Evolutionary conservation across 176 grass and related monocot genomes (phyloP).

Genomic region (Ampelocalamus luodianensis): DNA sequence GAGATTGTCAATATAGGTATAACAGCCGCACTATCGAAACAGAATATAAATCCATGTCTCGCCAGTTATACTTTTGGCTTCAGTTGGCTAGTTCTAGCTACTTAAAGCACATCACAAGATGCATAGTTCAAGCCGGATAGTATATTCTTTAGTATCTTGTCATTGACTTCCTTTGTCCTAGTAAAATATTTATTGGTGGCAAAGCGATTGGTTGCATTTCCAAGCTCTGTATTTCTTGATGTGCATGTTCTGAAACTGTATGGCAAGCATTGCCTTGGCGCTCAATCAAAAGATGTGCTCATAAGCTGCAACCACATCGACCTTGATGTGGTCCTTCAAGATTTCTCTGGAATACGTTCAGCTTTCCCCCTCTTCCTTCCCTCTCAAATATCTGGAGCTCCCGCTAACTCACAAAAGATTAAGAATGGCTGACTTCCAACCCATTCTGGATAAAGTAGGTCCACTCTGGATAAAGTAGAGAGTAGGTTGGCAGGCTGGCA

Average conservation of each 20-base stretch:
- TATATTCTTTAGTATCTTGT: neutral
- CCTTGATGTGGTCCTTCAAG: too few species aligned
- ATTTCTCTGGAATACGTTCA: too few species aligned
- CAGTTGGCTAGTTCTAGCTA: neutral
- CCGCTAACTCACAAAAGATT: too few species aligned
- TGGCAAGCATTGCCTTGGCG: neutral
- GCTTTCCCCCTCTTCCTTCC: too few species aligned
- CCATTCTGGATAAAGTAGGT: too few species aligned
- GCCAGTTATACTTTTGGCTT: neutral
- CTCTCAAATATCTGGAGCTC: too few species aligned
- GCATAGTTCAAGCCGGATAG: neutral
- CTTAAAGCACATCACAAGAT: neutral
- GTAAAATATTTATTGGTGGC: neutral
- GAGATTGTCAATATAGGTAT: neutral
- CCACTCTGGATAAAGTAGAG: too few species aligned
- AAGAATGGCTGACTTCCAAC: too few species aligned
- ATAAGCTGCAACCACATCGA: too few species aligned
- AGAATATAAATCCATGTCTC: neutral
- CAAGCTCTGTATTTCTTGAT: constrained; percentile 5
- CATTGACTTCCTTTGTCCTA: neutral
- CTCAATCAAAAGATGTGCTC: neutral
- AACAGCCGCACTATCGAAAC: neutral
- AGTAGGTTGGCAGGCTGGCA: too few species aligned
- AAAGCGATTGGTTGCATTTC: neutral
- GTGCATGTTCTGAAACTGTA: neutral